Percentiles rank a stretch among this genome's conserved stretches.
Evolutionary conservation across 257 asterid genomes (phyloP).

Genomic region (Misopates orontium): DNA sequence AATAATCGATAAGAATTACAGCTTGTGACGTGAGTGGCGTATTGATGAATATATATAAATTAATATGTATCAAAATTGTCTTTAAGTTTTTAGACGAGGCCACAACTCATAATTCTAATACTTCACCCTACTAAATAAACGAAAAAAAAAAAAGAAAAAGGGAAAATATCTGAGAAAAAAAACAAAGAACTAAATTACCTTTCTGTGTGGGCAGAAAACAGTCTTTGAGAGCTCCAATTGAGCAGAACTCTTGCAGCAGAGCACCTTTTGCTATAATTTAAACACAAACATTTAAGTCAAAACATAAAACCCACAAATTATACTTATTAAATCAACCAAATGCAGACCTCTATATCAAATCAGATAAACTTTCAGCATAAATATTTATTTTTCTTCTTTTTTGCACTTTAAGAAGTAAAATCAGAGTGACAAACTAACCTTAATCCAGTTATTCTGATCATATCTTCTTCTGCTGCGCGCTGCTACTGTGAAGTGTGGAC

Average conservation of each 20-base stretch:
- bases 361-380: neutral
- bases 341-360: conserved; percentile 21
- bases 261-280: neutral
- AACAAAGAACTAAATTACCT: conserved; percentile 26
- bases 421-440: conserved; percentile 31
- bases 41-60: too few relatives aligned
- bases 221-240: conserved; percentile 24
- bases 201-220: conserved; percentile 34
- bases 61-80: too few relatives aligned
- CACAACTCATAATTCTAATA: too few relatives aligned
- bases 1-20: too few relatives aligned
- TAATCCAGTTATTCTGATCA: conserved; percentile 30
- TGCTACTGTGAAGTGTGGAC: neutral
- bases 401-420: neutral
- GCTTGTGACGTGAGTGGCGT: too few relatives aligned
- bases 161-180: neutral
- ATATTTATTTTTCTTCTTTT: too few relatives aligned
- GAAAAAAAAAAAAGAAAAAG: neutral
- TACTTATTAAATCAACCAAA: conserved; percentile 15
- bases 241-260: conserved; percentile 25
- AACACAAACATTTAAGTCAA: too few relatives aligned
- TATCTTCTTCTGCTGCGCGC: conserved; percentile 12
- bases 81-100: too few relatives aligned
- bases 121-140: neutral
- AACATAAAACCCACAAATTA: neutral